Evolutionary conservation across 2,329 filamentous ascomycete genomes (phyloP), one percentile per base, ranked within the genome.

Genomic region (Aspergillus fumigatiaffinis): DNA sequence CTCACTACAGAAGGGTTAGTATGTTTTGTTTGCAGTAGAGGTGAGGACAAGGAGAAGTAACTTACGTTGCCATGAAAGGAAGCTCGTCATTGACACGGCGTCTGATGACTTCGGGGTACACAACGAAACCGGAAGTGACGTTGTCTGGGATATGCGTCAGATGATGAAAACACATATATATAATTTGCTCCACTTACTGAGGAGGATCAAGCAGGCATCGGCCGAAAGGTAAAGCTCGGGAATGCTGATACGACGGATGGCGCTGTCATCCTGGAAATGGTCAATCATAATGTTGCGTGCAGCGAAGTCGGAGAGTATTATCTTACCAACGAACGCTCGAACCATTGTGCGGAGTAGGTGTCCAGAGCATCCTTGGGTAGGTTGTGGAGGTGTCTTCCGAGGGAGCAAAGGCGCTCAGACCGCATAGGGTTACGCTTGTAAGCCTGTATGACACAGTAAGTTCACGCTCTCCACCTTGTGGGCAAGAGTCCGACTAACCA

Each of bases 31-130:
- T 7, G 20, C 21, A 9, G 10, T 6, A 17, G 41, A 21, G 8
- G 4, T 17, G 21, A 12, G 6, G 7, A 17, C 23, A 23, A 47
- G 42, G 9, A 26, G 20, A 23, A 42, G 14, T 21, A 42, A 69
- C 79, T 67, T 82, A 81, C 7, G 87, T 92, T 7, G 86, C 83
- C 88, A 93, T 95, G 77, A 96, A 96, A 1, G 92, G 92, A 14
- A 97, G 83, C 75, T 95, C 90, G 60, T 87, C 83, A 64, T 86
- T 82, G 49, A 95, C 80, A 60, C 83, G 86, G 57, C 82, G 80
- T 59, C 82, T 79, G 71, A 95, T 91, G 55, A 86, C 81, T 56
- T 84, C 82, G 25, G 90, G 90, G 75, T 95, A 96, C 42, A 96
- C 83, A n/a, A 90, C 87, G 10, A 91, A 79, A 9, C 88, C 87